Evolutionary conservation across 805 yeast species (phyloP).

Genomic region (Teunomyces pallodes): DNA sequence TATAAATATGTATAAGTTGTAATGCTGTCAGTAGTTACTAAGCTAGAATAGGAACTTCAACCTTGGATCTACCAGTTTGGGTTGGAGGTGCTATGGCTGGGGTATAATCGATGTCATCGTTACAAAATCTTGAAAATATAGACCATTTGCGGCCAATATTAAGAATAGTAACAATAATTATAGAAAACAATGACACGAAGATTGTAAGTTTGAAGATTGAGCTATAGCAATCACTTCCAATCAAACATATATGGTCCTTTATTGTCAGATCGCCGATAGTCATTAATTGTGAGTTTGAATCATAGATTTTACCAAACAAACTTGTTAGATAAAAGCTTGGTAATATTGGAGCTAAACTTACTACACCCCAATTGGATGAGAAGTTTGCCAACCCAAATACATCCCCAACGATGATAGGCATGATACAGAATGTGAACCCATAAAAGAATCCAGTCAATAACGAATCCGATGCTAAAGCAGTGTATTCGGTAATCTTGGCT

Average conservation of each 20-base stretch:
- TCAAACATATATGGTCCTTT: conserved; percentile 19
- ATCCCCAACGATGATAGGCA: conserved; percentile 77
- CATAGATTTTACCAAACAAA: conserved; percentile 64
- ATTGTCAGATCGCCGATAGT: conserved; percentile 9
- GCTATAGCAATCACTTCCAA: conserved; percentile 43
- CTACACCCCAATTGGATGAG: conserved; percentile 71
- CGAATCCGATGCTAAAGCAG: conserved; percentile 48
- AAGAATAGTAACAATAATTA: conserved; percentile 13
- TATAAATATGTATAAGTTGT: neutral
- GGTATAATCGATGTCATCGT: neutral
- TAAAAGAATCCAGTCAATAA: conserved; percentile 65
- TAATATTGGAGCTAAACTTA: conserved; percentile 63
- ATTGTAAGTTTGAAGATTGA: conserved; percentile 42
- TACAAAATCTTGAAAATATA: neutral
- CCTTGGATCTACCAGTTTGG: neutral
- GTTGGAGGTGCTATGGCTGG: neutral
- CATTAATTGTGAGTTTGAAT: conserved; percentile 32
- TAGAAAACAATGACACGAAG: conserved; percentile 28
- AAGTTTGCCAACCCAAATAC: conserved; percentile 66
- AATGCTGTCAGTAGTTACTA: neutral
- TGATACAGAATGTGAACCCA: conserved; percentile 69
- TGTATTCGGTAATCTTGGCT: conserved; percentile 27
- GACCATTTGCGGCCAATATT: conserved; percentile 5
- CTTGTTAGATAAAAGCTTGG: conserved; percentile 60
- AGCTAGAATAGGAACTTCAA: conserved; percentile 1